Evolutionary conservation across 305 asterid species (phyloP), one percentile per base, ranked within the genome.

Genomic region (Rubia occidens): DNA sequence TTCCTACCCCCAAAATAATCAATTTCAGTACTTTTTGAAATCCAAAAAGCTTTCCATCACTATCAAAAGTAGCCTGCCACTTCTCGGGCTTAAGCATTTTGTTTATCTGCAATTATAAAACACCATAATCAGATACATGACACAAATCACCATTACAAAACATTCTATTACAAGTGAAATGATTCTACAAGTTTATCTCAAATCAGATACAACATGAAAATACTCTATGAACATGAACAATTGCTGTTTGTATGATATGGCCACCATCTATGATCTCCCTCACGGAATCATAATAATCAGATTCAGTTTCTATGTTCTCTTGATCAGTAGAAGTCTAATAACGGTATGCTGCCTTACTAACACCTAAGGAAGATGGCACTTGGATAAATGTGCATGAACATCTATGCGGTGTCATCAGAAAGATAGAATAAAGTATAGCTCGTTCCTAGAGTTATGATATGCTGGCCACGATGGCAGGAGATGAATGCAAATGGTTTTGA

Each of bases 31-130:
- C 95, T 79, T 83, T 90, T 67, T 81, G 88, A 71, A 94, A 94
- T 78, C 95, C 96, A 70, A 82, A 84, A 81, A 86, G 78, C 89
- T 86, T 94, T 78, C 98, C 96, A 76, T 90, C 95, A 72, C 80
- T 64, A 71, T 90, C 96, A 74, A 94, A 94, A 69, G 88, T 85
- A 8, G 98, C 79, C 79, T 87, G 95, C 98, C 98, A 94, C 87
- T 89, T 94, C 54, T 89, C 97, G 69, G 95, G 97, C 88, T 89
- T 94, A 75, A 94, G 98, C 98, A 87, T 89, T 81, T 85, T 87
- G 84, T 82, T 88, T 76, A 87, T 72, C 98, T 94, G 88, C 79
- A 72, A 68, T 43, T 73, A 62, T 69, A 67, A 73, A 77, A 71
- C 59, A 79, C 70, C 74, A 69, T 7, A 35, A 70, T 64, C 59